Evolutionary conservation across 768 basidiomycete genomes (phyloP).

Genomic region (Strobilomyces confusus): DNA sequence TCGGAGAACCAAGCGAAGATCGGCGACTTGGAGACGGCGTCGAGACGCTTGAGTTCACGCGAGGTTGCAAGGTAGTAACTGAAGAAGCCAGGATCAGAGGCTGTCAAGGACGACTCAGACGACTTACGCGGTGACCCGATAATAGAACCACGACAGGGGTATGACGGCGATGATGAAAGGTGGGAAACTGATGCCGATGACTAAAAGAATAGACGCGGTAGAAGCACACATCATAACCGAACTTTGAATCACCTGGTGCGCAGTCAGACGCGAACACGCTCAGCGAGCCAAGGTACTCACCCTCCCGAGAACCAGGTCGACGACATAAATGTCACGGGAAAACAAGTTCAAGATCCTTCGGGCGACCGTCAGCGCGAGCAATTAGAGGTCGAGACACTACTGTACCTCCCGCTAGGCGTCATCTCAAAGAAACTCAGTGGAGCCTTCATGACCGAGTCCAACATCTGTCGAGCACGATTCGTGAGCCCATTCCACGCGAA

Average conservation of each 20-base stretch:
- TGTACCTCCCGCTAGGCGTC: constrained; percentile 80
- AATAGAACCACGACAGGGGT: constrained; percentile 78
- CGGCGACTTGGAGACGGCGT: constrained; percentile 85
- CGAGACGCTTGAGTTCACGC: constrained; percentile 83
- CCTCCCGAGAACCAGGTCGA: constrained; percentile 79
- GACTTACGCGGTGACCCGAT: constrained; percentile 71
- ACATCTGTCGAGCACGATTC: constrained; percentile 51
- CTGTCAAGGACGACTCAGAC: not conserved
- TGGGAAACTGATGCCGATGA: constrained; percentile 82
- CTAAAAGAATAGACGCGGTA: constrained; percentile 57
- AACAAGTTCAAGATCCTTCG: constrained; percentile 83
- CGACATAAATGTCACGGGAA: constrained; percentile 81
- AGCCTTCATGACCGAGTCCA: constrained; percentile 73
- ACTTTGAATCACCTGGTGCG: constrained; percentile 52
- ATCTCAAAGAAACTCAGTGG: constrained; percentile 87
- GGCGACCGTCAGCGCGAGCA: not conserved
- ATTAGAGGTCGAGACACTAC: not conserved
- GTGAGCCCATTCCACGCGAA: not conserved
- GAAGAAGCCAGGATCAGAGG: not conserved
- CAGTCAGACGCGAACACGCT: not conserved
- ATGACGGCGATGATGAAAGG: constrained; percentile 71
- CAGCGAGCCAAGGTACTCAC: constrained; percentile 27
- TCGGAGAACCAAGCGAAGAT: constrained; percentile 91
- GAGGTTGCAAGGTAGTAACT: constrained; percentile 88
- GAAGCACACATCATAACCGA: constrained; percentile 61